Base-by-base conservation (phyloP, 2,329 filamentous ascomycete species). In the Aspergillus sp. region DNA sequence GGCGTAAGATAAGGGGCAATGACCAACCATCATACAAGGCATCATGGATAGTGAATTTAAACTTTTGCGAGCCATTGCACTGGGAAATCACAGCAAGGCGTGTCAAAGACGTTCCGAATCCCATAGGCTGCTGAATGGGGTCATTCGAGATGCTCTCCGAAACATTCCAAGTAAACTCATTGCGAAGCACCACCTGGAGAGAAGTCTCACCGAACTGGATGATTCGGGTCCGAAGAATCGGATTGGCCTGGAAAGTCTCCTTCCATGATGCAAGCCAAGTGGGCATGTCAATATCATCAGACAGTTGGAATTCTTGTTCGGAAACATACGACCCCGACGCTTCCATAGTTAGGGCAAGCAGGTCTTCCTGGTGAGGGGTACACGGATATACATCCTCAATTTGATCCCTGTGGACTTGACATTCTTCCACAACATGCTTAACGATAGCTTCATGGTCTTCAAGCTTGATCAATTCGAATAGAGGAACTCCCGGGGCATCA, bases 1-100 rank as follows among this genome's bases (percentile, higher is more conserved):
- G 45, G 4, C 49, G 37, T 27, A 48, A 40, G 10, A 54, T n/a
- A 8, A 48, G 26, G 27, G 48, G 40, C 32, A 54, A 35, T 26
- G 44, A 48, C 56, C 51, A 60, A 2, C 64, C 68, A 52, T 73
- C 70, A 46, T 70, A 72, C 1, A 72, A 47, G 4, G 66, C 63
- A 41, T 72, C 68, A 47, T 73, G 70, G 42, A 66, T 60, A 0
- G 67, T 69, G 46, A 66, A 64, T n/a, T n/a, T n/a, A n/a, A n/a
- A n/a, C n/a, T 34, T 9, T 8, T 35, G 13, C n/a, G 10, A 5
- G 27, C n/a, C n/a, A n/a, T n/a, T n/a, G n/a, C n/a, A n/a, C 34
- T 26, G n/a, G n/a, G 11, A 12, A 34, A 12, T 7, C 11, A n/a
- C n/a, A n/a, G 41, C 47, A 35, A 42, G 47, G 19, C 49, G 40